Percentiles rank a stretch among this genome's conserved stretches.
Evolutionary conservation across 768 basidiomycete genomes (phyloP).

Genomic region (Trametes villosa): DNA sequence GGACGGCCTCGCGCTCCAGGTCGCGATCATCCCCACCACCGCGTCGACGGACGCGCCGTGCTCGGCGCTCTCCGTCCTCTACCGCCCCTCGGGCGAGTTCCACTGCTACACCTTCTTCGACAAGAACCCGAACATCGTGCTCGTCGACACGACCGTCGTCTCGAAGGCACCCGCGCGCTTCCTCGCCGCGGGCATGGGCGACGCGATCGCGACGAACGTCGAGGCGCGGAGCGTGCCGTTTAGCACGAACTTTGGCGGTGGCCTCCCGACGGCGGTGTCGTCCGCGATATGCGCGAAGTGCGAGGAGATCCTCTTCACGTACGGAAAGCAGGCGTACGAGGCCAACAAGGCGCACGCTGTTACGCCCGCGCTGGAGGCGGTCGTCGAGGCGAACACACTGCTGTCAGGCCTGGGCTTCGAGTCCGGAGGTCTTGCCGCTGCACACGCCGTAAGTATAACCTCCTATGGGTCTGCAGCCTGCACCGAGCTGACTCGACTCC

Average conservation of each 20-base stretch:
- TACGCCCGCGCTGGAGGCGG: slow-evolving; percentile 38
- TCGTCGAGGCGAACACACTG: slow-evolving; percentile 39
- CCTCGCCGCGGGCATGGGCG: slow-evolving; percentile 38
- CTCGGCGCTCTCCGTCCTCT: slow-evolving; percentile 40
- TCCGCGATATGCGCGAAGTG: slow-evolving; percentile 36
- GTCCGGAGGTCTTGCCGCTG: slow-evolving; percentile 37
- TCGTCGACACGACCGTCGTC: slow-evolving; percentile 38
- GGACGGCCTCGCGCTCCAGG: slow-evolving; percentile 30
- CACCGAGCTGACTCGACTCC: neutral
- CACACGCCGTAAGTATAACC: slow-evolving; percentile 34
- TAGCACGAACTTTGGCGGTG: slow-evolving; percentile 36
- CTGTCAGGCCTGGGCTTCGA: slow-evolving; percentile 38
- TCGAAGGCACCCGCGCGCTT: slow-evolving; percentile 35
- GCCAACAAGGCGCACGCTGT: slow-evolving; percentile 35
- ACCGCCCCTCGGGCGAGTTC: slow-evolving; percentile 35
- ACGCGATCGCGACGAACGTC: slow-evolving; percentile 39
- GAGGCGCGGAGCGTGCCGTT: slow-evolving; percentile 31
- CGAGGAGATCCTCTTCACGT: slow-evolving; percentile 40
- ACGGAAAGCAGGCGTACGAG: slow-evolving; percentile 36
- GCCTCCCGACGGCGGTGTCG: slow-evolving; percentile 35
- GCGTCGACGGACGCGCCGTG: slow-evolving; percentile 40
- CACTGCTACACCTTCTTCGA: slow-evolving; percentile 36
- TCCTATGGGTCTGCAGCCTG: neutral
- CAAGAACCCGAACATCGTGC: slow-evolving; percentile 34
- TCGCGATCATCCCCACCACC: slow-evolving; percentile 37